Conservation (phyloP, 179 eudicot genomes). For the Heliamphora pulchella region DNA sequence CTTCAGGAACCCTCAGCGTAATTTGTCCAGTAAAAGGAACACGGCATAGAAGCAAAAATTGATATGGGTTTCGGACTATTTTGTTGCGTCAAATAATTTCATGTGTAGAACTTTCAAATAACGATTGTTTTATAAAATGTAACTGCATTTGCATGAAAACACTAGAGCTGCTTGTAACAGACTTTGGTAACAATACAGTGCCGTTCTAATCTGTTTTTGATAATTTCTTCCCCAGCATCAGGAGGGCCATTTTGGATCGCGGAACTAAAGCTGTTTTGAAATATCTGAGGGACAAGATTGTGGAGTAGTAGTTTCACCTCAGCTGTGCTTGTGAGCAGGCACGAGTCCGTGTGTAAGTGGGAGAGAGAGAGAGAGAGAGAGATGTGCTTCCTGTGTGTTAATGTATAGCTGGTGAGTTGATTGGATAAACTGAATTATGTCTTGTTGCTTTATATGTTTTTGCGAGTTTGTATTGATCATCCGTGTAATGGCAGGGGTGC, state of each 20-base stretch:
- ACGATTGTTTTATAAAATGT: too few species aligned
- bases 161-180: too few species aligned
- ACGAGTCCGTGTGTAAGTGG: background rate
- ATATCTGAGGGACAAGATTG: constrained; percentile 70
- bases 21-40: too few species aligned
- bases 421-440: background rate
- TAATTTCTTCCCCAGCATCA: constrained; percentile 48
- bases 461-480: background rate
- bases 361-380: background rate
- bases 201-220: constrained; percentile 9
- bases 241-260: constrained; percentile 76
- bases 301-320: constrained; percentile 14
- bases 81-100: too few species aligned
- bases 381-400: too few species aligned
- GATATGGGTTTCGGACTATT: too few species aligned
- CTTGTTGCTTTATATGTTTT: background rate
- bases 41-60: too few species aligned
- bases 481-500: background rate
- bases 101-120: too few species aligned
- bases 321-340: background rate
- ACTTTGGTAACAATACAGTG: too few species aligned
- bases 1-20: too few species aligned
- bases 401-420: background rate
- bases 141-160: too few species aligned
- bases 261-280: constrained; percentile 77